Conservation (phyloP, 129 eudicot species). For the Centrapalus pauciflorus region DNA sequence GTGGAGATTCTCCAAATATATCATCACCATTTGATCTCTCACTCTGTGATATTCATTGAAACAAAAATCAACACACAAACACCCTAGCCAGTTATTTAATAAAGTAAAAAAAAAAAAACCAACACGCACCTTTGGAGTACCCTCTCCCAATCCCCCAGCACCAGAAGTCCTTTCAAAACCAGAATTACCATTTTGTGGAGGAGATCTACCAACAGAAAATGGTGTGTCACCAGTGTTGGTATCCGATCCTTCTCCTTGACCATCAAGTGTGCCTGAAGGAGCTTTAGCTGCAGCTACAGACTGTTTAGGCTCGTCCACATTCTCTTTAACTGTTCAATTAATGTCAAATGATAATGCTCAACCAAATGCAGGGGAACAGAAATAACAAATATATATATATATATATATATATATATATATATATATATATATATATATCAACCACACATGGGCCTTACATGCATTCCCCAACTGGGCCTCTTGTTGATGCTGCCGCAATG, state of each 20-base stretch:
- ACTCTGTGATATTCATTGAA: constrained; percentile 44
- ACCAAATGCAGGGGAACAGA: not conserved
- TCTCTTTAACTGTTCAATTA: constrained; percentile 31
- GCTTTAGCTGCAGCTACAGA: constrained; percentile 33
- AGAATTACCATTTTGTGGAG: constrained; percentile 45
- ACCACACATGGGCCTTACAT: constrained; percentile 18
- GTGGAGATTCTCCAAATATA: constrained; percentile 92
- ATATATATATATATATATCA: no score
- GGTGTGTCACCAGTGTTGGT: constrained; percentile 38
- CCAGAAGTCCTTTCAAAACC: constrained; percentile 40
- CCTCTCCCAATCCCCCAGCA: constrained; percentile 81
- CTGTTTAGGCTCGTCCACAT: constrained; percentile 27
- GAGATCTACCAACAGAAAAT: constrained; percentile 64
- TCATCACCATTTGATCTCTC: constrained; percentile 84
- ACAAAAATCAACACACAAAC: not conserved
- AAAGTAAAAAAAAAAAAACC: not conserved
- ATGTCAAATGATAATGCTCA: not conserved
- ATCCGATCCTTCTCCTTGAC: constrained; percentile 37
- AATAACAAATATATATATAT: no score
- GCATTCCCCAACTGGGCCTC: constrained; percentile 27
- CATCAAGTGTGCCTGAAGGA: constrained; percentile 28
- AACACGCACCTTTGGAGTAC: constrained; percentile 77
- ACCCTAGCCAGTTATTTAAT: not conserved
- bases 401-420: no score
- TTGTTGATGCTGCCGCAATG: constrained; percentile 32